Base-by-base conservation (phyloP, 768 basidiomycete genomes). In the Amanita molliuscula region DNA sequence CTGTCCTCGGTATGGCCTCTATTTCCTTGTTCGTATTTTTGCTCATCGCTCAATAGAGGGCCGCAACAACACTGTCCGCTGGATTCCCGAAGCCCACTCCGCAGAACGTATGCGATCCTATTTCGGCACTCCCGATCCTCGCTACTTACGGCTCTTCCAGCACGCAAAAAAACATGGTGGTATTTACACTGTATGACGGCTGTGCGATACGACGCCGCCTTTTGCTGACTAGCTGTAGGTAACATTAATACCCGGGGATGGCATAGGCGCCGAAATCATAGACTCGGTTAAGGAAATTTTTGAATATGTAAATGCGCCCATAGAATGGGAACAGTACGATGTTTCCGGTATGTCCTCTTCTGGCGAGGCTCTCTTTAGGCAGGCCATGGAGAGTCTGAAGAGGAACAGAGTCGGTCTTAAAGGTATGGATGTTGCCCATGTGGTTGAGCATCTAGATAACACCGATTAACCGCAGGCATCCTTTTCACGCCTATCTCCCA, bases 221-320 rank as follows among this genome's bases (percentile, higher is more conserved):
- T 21, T 44, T 13, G 18, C 23, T 33, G 7, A 50, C 36, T 10
- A 11, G 48, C 47, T 33, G 50, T 64, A 92, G 89, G 91, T 96
- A 58, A 97, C 94, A 52, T 82, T 97, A 62, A 95, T 98, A 58
- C 94, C 95, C 40, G 96, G 96, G 57, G 96, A 99, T 63, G 96
- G 96, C 72, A 84, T 99, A 61, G 96, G 96, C 55, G 79, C 81
- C 60, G 96, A 99, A 72, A 91, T 99, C 62, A 91, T 95, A 53
- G 90, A 95, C 69, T 94, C 92, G 1, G 94, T 99, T 58, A 98
- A 99, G 72, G 94, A 98, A 69, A 94, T 99, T 63, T 99, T 99
- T 63, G 91, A 95, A 66, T 78, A 89, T 57, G 81, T 92, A 64
- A 99, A 98, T 63, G 96, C 94, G 28, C 96, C 96, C 66, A 95